A percentile compares a stretch with the other conserved stretches of the same genome.
Conservation (phyloP, 371 early-diverging fungal species). For the Syncephalis plumigaleata region DNA sequence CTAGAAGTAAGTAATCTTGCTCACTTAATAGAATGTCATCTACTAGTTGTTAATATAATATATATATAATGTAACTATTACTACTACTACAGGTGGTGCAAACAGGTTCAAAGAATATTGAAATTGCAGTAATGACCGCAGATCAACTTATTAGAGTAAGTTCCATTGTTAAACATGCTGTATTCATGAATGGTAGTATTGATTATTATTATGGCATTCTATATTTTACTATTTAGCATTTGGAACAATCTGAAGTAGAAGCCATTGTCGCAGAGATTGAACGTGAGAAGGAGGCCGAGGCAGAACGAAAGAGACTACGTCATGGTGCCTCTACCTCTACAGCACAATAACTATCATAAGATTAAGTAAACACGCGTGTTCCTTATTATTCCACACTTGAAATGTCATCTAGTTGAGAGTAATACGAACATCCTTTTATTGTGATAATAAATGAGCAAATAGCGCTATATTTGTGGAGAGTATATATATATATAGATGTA, state of each 20-base stretch:
- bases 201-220: neutral
- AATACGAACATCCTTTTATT: neutral
- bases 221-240: no score
- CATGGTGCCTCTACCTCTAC: no score
- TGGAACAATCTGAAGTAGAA: constrained; percentile 72
- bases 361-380: no score
- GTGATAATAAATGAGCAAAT: no score
- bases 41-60: no score
- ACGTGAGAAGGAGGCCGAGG: constrained; percentile 85
- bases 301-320: constrained; percentile 26
- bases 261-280: constrained; percentile 71
- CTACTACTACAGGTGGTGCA: constrained; percentile 62
- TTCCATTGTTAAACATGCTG: no score
- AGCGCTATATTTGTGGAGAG: no score
- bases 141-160: constrained; percentile 48
- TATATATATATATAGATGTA: no score
- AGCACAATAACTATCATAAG: no score
- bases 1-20: constrained; percentile 47
- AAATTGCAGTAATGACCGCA: constrained; percentile 78
- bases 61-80: no score
- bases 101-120: constrained; percentile 97
- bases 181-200: neutral
- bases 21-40: neutral
- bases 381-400: no score
- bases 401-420: no score